Percentiles rank a stretch among this genome's conserved stretches.
Evolutionary conservation across 352 stramenopile species (phyloP).

Genomic region (Globisporangium orthogonon): DNA sequence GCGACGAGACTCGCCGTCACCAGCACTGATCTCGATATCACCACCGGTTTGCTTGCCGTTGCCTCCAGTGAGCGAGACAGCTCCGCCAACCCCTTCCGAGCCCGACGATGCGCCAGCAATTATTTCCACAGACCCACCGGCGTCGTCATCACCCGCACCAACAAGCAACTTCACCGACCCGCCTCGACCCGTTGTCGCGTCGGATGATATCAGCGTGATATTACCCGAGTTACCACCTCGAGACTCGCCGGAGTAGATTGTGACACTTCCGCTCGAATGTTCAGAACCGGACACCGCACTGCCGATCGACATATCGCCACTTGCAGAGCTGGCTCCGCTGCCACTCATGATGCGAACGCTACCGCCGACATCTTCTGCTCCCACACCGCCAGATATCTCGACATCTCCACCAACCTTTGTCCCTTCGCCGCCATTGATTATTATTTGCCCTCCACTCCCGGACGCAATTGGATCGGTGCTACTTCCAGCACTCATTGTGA

Average conservation of each 20-base stretch:
- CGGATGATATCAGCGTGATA: constrained; percentile 14
- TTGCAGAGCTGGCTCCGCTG: constrained; percentile 8
- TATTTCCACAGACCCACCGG: constrained; percentile 15
- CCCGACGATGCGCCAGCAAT: constrained; percentile 11
- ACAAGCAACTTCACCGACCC: constrained; percentile 18
- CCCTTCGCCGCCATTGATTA: constrained; percentile 16
- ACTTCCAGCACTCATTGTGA: constrained; percentile 20
- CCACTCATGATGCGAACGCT: constrained; percentile 20
- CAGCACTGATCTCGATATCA: constrained; percentile 19
- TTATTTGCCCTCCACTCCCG: constrained; percentile 16
- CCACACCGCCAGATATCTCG: constrained; percentile 15
- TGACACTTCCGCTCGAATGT: constrained; percentile 18
- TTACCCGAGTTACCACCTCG: constrained; percentile 15
- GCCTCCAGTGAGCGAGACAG: constrained; percentile 18
- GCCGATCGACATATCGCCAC: constrained; percentile 17
- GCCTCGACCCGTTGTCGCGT: constrained; percentile 11
- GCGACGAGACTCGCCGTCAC: constrained; percentile 5
- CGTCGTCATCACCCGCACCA: constrained; percentile 13
- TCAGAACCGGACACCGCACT: constrained; percentile 8
- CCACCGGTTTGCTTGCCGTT: constrained; percentile 9
- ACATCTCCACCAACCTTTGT: constrained; percentile 19
- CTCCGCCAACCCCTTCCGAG: constrained; percentile 13
- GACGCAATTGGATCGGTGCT: constrained; percentile 6
- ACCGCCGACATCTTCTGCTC: constrained; percentile 18
- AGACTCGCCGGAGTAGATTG: constrained; percentile 17